Conservation (phyloP, 331 rosid genomes). For the Rhamnella rubrinervis region DNA sequence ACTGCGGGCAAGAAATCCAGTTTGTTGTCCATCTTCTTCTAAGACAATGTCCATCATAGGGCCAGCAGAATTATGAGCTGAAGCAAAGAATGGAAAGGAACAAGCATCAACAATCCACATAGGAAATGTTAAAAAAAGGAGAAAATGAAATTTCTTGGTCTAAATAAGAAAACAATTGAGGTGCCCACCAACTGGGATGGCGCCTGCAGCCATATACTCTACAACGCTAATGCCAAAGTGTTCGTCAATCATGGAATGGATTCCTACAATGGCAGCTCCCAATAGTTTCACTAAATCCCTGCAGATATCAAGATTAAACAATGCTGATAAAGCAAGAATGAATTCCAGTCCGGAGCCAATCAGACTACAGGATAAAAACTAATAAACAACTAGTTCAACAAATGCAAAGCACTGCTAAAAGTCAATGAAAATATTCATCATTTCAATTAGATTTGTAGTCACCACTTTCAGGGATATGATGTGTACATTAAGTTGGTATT, state of each 20-base stretch:
- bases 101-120: slow-evolving; percentile 10
- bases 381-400: background rate
- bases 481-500: background rate
- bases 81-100: slow-evolving; percentile 16
- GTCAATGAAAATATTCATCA: background rate
- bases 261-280: slow-evolving; percentile 75
- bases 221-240: slow-evolving; percentile 95
- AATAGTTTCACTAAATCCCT: slow-evolving; percentile 80
- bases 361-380: background rate
- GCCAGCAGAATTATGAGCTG: slow-evolving; percentile 98
- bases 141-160: background rate
- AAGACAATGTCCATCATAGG: slow-evolving; percentile 94
- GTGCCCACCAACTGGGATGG: slow-evolving; percentile 82
- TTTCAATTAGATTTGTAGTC: background rate
- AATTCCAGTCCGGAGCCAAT: background rate
- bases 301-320: slow-evolving; percentile 28
- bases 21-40: slow-evolving; percentile 72
- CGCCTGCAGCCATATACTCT: slow-evolving; percentile 98
- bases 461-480: background rate
- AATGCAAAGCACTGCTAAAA: background rate
- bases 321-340: slow-evolving; percentile 9
- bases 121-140: background rate
- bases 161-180: slow-evolving; percentile 10
- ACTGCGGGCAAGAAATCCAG: slow-evolving; percentile 80
- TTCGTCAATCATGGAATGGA: slow-evolving; percentile 97